Base-by-base conservation (phyloP, 164 flowering plant genomes). In the Nelumbo lutea region DNA sequence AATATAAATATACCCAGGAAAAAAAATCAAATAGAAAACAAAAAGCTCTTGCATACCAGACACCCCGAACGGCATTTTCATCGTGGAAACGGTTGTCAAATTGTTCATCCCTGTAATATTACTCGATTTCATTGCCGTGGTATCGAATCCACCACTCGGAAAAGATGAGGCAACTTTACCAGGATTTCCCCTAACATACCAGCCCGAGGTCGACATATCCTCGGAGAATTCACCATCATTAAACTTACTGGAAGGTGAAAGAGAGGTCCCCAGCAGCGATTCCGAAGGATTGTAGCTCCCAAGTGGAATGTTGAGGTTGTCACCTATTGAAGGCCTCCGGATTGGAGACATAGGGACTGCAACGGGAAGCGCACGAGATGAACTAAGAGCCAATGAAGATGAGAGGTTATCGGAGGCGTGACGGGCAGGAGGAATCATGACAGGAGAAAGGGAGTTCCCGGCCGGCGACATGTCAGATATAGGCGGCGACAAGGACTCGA, bases 371-470 rank as follows among this genome's bases (percentile, higher is more conserved):
- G 84, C 51, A 13, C 76, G 76, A 61, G 68, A 58, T 3, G 75
- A 9, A 4, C 61, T 65, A 42, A 66, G 66, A 15, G n/a, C 61
- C 61, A 64, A 5, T 11, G 76, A 73, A 11, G 74, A 60, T 14
- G 72, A 65, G 4, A 77, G 68, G 66, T 72, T 77, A 11, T 83
- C 88, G 15, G 90, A 82, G 15, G 79, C 80, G 61, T 84, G 90
- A 41, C 90, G 87, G 3, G 93, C 74, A 5, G 91, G 97, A 5
- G 90, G 89, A 42, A 89, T 86, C 94, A 86, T 84, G 61, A 89
- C 91, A 1, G 97, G 95, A 9, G 90, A 85, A 14, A 90, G 75
- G 5, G 89, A 87, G 62, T 87, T 85, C 9, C 82, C 73, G 14
- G 81, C 73, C 27, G 87, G 86, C 38, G 90, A 83, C 6, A 70